These are phyloP conservation scores for Pyricularia sp. DNA, from an alignment of 2,329 filamentous ascomycete species.

Conservation along the genomic window DNA sequence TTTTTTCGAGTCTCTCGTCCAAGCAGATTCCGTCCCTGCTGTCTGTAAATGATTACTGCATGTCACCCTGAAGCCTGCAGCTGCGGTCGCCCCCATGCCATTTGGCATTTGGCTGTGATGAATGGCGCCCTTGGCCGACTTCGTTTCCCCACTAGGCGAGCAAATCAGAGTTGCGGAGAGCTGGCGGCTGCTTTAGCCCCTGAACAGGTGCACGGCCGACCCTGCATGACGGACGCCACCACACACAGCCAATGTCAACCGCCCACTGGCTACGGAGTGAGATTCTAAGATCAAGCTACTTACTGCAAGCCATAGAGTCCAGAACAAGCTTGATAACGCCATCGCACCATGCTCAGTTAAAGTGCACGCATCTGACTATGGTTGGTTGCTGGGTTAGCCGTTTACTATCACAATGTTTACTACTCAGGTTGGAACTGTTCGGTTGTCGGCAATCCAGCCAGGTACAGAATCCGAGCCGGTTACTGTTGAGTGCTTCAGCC, in stretches of 20 bases:
- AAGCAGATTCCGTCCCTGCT: background rate
- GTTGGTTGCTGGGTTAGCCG: background rate
- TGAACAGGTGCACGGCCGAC: constrained; percentile 1
- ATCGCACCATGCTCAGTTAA: background rate
- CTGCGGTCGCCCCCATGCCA: background rate
- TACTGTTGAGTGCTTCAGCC: no score
- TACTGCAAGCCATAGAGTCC: background rate
- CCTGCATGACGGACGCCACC: constrained; percentile 4
- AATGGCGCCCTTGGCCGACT: background rate
- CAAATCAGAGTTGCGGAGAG: background rate
- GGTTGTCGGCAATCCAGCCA: no score
- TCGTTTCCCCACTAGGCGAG: background rate
- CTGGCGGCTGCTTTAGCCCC: background rate
- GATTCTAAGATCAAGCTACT: background rate
- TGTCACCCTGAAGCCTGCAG: constrained; percentile 18
- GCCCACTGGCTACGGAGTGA: background rate
- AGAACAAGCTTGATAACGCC: background rate
- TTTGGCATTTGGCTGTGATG: background rate
- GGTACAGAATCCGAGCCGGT: no score
- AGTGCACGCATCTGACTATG: background rate
- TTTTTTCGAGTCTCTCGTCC: background rate
- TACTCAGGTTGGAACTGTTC: no score
- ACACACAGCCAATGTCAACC: background rate
- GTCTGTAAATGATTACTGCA: background rate
- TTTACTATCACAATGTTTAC: background rate